A percentile compares a stretch with the other conserved stretches of the same genome.
These are phyloP conservation scores for Samsoniella hepiali DNA, from an alignment of 2,329 filamentous ascomycete genomes.

Conservation along the genomic window DNA sequence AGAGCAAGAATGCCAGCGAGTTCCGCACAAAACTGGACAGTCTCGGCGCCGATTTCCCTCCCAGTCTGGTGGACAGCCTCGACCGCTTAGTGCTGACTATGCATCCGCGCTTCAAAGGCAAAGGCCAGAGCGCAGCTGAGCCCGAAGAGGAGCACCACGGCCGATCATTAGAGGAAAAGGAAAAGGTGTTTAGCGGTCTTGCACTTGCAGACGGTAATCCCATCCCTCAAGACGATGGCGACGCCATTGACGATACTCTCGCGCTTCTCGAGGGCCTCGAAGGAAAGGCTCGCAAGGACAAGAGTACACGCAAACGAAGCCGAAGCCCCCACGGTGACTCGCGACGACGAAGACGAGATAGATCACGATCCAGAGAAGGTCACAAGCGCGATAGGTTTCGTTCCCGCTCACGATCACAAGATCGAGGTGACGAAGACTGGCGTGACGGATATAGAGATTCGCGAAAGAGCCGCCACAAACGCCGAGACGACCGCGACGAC, in stretches of 20 bases:
- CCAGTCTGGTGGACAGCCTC: conserved; percentile 84
- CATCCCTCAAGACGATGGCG: conserved; percentile 40
- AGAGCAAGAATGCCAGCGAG: conserved; percentile 65
- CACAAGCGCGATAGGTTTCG: conserved; percentile 34
- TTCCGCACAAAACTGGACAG: conserved; percentile 74
- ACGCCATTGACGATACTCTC: conserved; percentile 88
- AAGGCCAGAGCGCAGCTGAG: conserved; percentile 41
- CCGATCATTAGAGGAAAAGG: conserved; percentile 64
- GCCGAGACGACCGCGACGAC: conserved; percentile 40
- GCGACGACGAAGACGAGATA: conserved; percentile 38
- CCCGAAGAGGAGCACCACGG: conserved; percentile 40
- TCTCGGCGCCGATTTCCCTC: conserved; percentile 78
- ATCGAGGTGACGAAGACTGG: conserved; percentile 46
- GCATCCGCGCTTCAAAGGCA: conserved; percentile 81
- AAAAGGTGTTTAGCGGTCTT: conserved; percentile 85
- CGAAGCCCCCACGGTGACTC: conserved; percentile 54
- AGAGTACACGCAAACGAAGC: conserved; percentile 53
- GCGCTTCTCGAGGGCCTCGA: conserved; percentile 86
- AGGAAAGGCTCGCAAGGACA: conserved; percentile 56
- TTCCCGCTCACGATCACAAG: conserved; percentile 38
- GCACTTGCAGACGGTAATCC: conserved; percentile 74
- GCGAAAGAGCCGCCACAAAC: conserved; percentile 35
- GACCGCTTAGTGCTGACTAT: conserved; percentile 84
- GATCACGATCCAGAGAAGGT: conserved; percentile 43
- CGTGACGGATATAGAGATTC: conserved; percentile 33